These are phyloP conservation scores for Hyphopichia fennica DNA, from an alignment of 1,139 yeast genomes.

Conservation along the genomic window DNA sequence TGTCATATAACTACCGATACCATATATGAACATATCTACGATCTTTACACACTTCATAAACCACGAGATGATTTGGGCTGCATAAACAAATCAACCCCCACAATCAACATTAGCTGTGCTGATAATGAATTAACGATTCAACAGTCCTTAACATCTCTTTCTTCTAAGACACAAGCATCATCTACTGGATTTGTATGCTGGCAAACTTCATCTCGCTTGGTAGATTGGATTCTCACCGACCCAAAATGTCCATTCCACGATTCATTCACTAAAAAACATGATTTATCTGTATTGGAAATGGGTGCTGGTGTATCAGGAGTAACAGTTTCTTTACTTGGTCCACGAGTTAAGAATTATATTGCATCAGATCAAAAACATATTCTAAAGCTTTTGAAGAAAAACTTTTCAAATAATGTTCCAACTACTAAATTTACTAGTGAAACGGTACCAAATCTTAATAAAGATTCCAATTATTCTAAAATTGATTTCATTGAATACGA, in stretches of 20 bases:
- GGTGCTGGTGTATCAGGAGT: slow-evolving; percentile 71
- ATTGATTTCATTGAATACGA: slow-evolving; percentile 51
- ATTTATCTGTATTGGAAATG: slow-evolving; percentile 48
- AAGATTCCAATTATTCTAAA: not conserved
- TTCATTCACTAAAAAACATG: slow-evolving; percentile 8
- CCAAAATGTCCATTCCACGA: slow-evolving; percentile 21
- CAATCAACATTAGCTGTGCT: slow-evolving; percentile 31
- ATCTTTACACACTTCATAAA: slow-evolving; percentile 39
- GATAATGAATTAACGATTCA: slow-evolving; percentile 31
- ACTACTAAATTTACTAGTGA: slow-evolving; percentile 10
- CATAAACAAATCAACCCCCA: slow-evolving; percentile 34
- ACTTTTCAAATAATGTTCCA: slow-evolving; percentile 40
- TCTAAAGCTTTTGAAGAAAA: slow-evolving; percentile 48
- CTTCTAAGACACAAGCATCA: slow-evolving; percentile 39
- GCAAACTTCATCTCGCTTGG: slow-evolving; percentile 52
- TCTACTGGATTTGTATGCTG: slow-evolving; percentile 74
- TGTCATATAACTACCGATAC: slow-evolving; percentile 22
- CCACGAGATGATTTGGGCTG: slow-evolving; percentile 47
- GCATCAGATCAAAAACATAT: slow-evolving; percentile 67
- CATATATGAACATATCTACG: slow-evolving; percentile 50
- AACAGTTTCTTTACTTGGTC: slow-evolving; percentile 47
- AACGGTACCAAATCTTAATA: not conserved
- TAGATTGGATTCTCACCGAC: slow-evolving; percentile 49
- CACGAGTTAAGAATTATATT: slow-evolving; percentile 35
- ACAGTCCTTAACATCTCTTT: slow-evolving; percentile 44